Evolutionary conservation across 108 stramenopile species (phyloP).

Genomic region (Discostella pseudostelligera): DNA sequence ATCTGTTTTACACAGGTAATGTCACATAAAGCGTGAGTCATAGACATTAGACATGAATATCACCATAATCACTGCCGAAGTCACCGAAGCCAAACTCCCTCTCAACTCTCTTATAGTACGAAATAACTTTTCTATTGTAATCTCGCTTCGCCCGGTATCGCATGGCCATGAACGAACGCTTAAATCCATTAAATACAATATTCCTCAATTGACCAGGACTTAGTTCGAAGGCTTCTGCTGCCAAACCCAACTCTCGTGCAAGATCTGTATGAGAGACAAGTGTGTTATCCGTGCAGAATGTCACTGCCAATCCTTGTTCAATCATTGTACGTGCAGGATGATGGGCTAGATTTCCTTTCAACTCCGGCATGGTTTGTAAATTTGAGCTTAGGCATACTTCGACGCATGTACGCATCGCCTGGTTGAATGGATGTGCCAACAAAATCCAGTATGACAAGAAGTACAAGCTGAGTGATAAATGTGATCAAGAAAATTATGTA

Average conservation of each 20-base stretch:
- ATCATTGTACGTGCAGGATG: constrained; percentile 43
- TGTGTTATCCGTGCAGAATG: constrained; percentile 39
- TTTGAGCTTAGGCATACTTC: constrained; percentile 44
- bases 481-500: background rate
- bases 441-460: background rate
- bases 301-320: constrained; percentile 38
- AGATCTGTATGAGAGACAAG: constrained; percentile 35
- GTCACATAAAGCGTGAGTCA: background rate
- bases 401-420: constrained; percentile 37
- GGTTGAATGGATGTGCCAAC: background rate
- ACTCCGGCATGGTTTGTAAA: constrained; percentile 38
- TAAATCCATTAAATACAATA: constrained; percentile 41
- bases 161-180: constrained; percentile 42
- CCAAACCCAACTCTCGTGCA: constrained; percentile 25
- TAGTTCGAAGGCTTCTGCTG: constrained; percentile 36
- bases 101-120: constrained; percentile 40
- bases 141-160: constrained; percentile 31
- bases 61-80: constrained; percentile 22
- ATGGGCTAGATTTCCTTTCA: constrained; percentile 32
- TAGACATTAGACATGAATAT: background rate
- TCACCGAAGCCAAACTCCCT: constrained; percentile 32
- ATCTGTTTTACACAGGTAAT: background rate
- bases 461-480: background rate
- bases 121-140: constrained; percentile 34
- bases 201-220: constrained; percentile 28